Evolutionary conservation across 2,329 filamentous ascomycete species (phyloP), one percentile per base, ranked within the genome.

Genomic region (Plectosphaerella cucumerina): DNA sequence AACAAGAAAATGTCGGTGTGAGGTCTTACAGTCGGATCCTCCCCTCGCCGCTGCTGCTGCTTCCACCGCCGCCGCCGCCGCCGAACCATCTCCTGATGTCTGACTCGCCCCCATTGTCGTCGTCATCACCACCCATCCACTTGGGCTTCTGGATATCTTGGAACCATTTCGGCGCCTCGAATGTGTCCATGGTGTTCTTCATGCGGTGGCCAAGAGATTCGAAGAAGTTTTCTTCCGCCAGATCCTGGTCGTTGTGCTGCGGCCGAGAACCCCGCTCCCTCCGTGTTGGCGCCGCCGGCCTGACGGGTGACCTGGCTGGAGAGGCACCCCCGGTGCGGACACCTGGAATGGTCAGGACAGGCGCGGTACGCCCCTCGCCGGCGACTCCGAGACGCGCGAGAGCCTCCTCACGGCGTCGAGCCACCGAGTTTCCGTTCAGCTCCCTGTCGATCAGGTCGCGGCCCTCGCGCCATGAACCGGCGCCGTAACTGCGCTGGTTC

Each of bases 391-490:
- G 59, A 41, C 70, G 61, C 46, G 68, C 62, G 51, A 71, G 63
- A 22, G 72, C 68, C 47, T 75, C 71, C 34, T 75, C 70, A 17
- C 76, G 70, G 47, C 77, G 72, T 53, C 76, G 71, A 46, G 78
- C 70, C 41, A 79, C 75, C 3, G 80, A 79, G 34, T 77, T 80
- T 14, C 87, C 86, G 53, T 85, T 83, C 8, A 92, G 69, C 64
- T 97, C 94, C 23, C 90, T 83, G 56, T 96, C 90, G 55, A 99
- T 96, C 23, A 99, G 79, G 47, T 92, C 87, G 47, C 90, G 82
- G 3, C 94, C 94, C 70, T 97, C 94, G 44, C 92, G 84, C 94
- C 93, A 97, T 1, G 86, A 87, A 1, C 89, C 90, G 1, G 86
- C 85, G 14, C 90, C 90, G 56, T 87, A 90, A 3, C 81, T 81